Percentiles rank a stretch among this genome's conserved stretches.
Conservation (phyloP, 2,329 filamentous ascomycete species). For the Sclerotinia spermophila region DNA sequence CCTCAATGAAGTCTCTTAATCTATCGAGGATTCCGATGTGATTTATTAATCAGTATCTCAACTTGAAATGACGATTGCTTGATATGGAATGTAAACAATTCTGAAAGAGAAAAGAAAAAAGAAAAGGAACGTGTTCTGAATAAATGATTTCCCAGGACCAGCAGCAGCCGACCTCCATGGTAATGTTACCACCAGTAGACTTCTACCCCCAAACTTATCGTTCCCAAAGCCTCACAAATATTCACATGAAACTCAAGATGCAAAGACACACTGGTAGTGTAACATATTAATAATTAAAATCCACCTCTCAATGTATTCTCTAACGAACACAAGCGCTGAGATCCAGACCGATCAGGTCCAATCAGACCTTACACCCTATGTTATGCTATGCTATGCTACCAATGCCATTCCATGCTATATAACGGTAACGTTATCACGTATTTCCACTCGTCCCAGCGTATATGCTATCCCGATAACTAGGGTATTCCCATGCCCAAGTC, state of each 20-base stretch:
- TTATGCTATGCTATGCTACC: slow-evolving; percentile 9
- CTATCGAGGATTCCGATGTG: no score
- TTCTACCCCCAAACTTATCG: neutral
- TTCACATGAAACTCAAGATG: neutral
- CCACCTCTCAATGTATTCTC: slow-evolving; percentile 12
- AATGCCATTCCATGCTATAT: slow-evolving; percentile 15
- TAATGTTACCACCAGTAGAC: neutral
- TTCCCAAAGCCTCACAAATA: neutral
- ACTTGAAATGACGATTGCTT: no score
- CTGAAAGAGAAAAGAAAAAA: no score
- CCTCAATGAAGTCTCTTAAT: no score
- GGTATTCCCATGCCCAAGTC: slow-evolving; percentile 4
- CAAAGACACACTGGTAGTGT: neutral
- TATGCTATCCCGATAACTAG: neutral
- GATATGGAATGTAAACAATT: no score
- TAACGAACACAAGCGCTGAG: neutral
- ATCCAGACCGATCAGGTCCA: neutral
- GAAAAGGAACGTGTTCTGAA: neutral
- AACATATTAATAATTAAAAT: slow-evolving; percentile 18
- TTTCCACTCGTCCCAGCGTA: neutral
- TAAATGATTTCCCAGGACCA: neutral
- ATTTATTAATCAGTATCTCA: no score
- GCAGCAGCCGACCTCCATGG: neutral
- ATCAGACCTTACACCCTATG: slow-evolving; percentile 3
- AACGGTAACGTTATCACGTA: slow-evolving; percentile 5